phyloP scores from a whole-genome alignment of 2,329 filamentous ascomycete species.

The Colletotrichum tanaceti region DNA sequence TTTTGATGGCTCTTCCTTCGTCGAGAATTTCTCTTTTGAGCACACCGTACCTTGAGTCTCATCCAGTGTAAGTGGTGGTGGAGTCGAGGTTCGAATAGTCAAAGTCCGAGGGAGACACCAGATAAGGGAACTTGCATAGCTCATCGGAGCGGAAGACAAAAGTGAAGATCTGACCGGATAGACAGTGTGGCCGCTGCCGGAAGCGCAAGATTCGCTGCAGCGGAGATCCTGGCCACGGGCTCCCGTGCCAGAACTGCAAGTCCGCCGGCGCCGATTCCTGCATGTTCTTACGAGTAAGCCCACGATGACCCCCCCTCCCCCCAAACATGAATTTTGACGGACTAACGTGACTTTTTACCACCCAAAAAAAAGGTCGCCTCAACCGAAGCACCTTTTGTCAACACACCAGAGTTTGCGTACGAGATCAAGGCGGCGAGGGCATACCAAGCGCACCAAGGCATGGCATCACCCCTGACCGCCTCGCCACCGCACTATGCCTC shows the following conservation, averaged over 20 bases:
- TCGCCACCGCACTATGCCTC: constrained; percentile 50
- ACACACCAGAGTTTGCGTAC: constrained; percentile 50
- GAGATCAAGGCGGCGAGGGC: constrained; percentile 52
- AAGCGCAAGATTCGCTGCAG: constrained; percentile 96
- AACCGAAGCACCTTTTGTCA: constrained; percentile 49
- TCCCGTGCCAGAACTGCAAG: constrained; percentile 85
- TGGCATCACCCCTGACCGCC: constrained; percentile 45
- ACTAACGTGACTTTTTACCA: not conserved
- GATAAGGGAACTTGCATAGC: constrained; percentile 14
- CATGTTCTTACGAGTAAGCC: constrained; percentile 80
- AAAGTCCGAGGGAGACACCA: constrained; percentile 4
- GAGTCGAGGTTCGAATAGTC: too few species aligned
- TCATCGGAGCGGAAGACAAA: constrained; percentile 6
- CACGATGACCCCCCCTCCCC: constrained; percentile 12
- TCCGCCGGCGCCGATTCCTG: constrained; percentile 78
- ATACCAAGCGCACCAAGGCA: constrained; percentile 47
- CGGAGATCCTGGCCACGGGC: constrained; percentile 81
- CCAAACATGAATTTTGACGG: not conserved
- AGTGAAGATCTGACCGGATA: constrained; percentile 32
- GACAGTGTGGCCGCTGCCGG: constrained; percentile 86
- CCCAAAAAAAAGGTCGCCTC: constrained; percentile 51
- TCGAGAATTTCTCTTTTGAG: too few species aligned
- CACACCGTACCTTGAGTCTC: not conserved
- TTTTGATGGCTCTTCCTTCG: too few species aligned
- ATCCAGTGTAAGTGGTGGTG: not conserved